phyloP scores from a whole-genome alignment of 225 moss, liverwort and hornwort species.

The Polytrichum commune region DNA sequence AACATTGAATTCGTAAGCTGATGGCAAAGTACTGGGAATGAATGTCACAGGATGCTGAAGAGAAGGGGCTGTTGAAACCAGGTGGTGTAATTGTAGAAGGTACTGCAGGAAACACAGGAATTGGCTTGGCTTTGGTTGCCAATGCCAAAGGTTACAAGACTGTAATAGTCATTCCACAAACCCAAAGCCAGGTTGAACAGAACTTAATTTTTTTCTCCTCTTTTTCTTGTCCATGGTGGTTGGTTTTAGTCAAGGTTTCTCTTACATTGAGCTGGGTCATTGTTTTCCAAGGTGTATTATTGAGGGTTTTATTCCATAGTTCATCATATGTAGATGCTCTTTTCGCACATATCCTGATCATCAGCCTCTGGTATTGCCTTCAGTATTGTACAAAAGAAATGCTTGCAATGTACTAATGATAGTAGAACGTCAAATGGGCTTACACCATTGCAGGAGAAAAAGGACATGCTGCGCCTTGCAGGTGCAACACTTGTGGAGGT shows the following conservation, averaged over 20 bases:
- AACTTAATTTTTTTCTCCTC: background rate
- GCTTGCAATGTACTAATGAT: too few relatives aligned
- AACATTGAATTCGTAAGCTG: too few relatives aligned
- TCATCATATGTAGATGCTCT: background rate
- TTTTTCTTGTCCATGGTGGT: background rate
- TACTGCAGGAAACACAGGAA: conserved; percentile 95
- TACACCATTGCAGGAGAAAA: conserved; percentile 70
- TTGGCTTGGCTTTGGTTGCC: conserved; percentile 82
- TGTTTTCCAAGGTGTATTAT: background rate
- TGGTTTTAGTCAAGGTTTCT: too few relatives aligned
- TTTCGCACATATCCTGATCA: background rate
- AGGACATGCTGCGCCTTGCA: conserved; percentile 94
- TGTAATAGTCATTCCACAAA: conserved; percentile 84
- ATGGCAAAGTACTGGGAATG: too few relatives aligned
- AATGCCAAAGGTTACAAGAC: conserved; percentile 92
- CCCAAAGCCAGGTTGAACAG: conserved; percentile 67
- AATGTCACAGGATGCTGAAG: conserved; percentile 70
- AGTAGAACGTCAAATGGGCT: too few relatives aligned
- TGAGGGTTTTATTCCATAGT: background rate
- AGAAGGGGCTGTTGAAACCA: conserved; percentile 80
- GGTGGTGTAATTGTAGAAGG: conserved; percentile 95
- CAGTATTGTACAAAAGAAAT: too few relatives aligned
- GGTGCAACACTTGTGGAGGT: conserved; percentile 92
- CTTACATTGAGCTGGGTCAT: background rate
- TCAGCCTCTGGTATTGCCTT: background rate